Base-by-base conservation (phyloP, 768 basidiomycete species). In the Pleurotus eryngii region DNA sequence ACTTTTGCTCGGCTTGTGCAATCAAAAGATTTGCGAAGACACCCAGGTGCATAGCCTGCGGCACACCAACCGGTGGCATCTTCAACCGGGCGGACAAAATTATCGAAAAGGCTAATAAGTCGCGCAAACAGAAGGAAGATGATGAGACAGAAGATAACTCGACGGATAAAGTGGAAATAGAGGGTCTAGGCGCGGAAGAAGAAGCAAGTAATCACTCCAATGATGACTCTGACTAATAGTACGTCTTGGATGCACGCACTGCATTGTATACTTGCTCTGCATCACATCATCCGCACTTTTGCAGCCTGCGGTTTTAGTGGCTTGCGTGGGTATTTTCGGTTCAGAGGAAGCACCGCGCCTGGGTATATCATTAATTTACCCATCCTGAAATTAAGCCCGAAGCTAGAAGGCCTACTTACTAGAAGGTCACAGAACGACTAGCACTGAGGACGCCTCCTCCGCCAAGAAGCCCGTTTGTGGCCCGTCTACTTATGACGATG, bases 31-130 rank as follows among this genome's bases (percentile, higher is more conserved):
- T 89, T 65, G 85, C 87, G 39, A 96, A 89, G 77, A 98, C 93
- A 46, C 93, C 93, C 1, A 98, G 95, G 72, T 99, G 97, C 64
- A 81, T 92, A 53, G 97, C 95, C 8, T 99, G 97, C 67, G 90
- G 94, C 49, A 83, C 92, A 11, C 84, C 94, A 0, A 98, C 97
- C 0, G 91, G 87, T 14, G 97, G 96, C 2, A 95, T 98, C 62
- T 99, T 98, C 79, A 98, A 98, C 71, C 82, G 90, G 50, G 95
- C 89, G 46, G 95, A 90, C 63, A 97, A 97, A 74, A 83, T 98
- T 55, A 82, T 99, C 43, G 88, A 89, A 61, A 95, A 90, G 77
- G 72, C 91, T 72, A 85, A 88, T 68, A 88, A 88, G 72, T 86
- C 82, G 71, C 79, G 82, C 67, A 76, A 83, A 69, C 79, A 81